Percentiles rank a stretch among this genome's conserved stretches.
phyloP scores from a whole-genome alignment of 129 eudicot species.

The Sambucus nigra region DNA sequence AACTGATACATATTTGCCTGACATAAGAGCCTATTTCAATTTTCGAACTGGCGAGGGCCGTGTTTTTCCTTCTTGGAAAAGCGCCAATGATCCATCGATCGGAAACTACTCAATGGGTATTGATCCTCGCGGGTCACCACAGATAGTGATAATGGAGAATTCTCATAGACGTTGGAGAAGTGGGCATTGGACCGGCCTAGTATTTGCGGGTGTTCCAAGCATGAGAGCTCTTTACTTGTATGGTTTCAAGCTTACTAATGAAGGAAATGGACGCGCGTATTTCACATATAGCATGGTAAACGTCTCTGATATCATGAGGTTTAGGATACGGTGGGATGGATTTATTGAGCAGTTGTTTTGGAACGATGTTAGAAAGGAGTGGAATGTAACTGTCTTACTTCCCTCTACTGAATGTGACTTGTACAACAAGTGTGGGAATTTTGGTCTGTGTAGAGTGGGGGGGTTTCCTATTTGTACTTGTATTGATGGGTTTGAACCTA shows the following conservation, averaged over 20 bases:
- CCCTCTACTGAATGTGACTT: slow-evolving; percentile 37
- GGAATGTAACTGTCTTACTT: slow-evolving; percentile 25
- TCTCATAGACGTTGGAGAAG: slow-evolving; percentile 43
- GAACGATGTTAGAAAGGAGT: slow-evolving; percentile 10
- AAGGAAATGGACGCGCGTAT: slow-evolving; percentile 18
- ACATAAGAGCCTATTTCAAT: slow-evolving; percentile 34
- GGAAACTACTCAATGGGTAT: slow-evolving; percentile 56
- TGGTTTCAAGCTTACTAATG: slow-evolving; percentile 34
- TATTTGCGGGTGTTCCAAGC: slow-evolving; percentile 41
- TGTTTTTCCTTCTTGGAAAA: slow-evolving; percentile 54
- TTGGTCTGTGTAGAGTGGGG: slow-evolving; percentile 27
- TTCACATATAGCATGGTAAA: slow-evolving; percentile 25
- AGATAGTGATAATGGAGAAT: slow-evolving; percentile 46
- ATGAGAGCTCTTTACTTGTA: slow-evolving; percentile 26
- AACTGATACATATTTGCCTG: slow-evolving; percentile 58
- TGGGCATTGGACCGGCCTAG: slow-evolving; percentile 49
- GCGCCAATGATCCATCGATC: slow-evolving; percentile 35
- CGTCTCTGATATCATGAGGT: slow-evolving; percentile 19
- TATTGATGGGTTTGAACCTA: slow-evolving; percentile 47
- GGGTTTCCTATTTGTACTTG: slow-evolving; percentile 36
- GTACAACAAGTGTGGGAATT: slow-evolving; percentile 52
- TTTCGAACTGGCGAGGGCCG: slow-evolving; percentile 4
- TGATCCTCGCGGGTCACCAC: slow-evolving; percentile 60
- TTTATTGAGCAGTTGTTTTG: slow-evolving; percentile 33
- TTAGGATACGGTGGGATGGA: slow-evolving; percentile 40